Base-by-base conservation (phyloP, 2,329 filamentous ascomycete genomes). In the Aspergillus ibericus region DNA sequence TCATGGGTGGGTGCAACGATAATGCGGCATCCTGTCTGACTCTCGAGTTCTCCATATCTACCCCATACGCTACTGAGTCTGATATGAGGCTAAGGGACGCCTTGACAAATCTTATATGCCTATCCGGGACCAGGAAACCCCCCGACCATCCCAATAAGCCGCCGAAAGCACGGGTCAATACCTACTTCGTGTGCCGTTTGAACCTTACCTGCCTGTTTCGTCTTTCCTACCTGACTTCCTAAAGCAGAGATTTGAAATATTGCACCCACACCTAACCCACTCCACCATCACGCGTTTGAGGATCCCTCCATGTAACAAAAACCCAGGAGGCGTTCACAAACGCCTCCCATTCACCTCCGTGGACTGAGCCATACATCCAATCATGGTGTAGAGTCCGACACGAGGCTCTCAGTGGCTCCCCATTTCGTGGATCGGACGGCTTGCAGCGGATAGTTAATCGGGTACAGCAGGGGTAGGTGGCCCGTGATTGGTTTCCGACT, bases 361-460 rank as follows among this genome's bases (percentile, higher is more conserved):
- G 38, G 38, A 42, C 38, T 18, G 18, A 40, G 12, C 10, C 38
- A 16, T 20, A 10, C 20, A 42, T 5, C 38, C 38, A 42, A 20
- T 22, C 18, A 42, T 42, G 38, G 18, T 12, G 10, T 8, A 9
- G 12, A 42, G 36, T 51, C 18, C 12, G 18, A 42, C 38, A 35
- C 49, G n/a, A 9, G 29, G 27, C 16, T 16, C 34, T 51, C 32
- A 25, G 18, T 15, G 20, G 48, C 34, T 51, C 32, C 20, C 48
- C 32, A 38, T 42, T 36, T 18, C 18, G 27, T 50, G 47, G 47
- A 32, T 34, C 47, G 16, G 47, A 50, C 34, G 29, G 27, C 6
- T 13, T 40, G 27, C 36, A 16, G 15, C 50, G 51, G 51, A 53
- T 53, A 53, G 51, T 44, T 53, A 44, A 53, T 53, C 51, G 51